Base-by-base conservation (phyloP, 805 yeast genomes). In the Groenewaldozyma tartarivorans region DNA sequence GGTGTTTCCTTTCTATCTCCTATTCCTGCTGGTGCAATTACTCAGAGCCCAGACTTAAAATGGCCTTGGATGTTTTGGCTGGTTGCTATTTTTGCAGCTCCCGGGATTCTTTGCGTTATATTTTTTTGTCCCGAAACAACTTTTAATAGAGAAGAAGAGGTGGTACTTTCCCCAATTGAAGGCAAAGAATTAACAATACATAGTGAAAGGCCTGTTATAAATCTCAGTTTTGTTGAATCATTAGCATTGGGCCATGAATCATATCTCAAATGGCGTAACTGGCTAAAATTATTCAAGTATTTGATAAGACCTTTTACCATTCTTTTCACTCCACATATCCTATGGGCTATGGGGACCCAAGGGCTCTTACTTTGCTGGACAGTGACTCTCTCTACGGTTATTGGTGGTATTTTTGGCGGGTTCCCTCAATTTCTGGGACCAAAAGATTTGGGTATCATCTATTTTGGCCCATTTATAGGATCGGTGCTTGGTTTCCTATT, bases 391-490 rank as follows among this genome's bases (percentile, higher is more conserved):
- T 24, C 29, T 24, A 24, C 29, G 13, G 29, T 24, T 24, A 69
- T 63, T 30, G 60, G 75, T 3, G 45, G 58, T n/a, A 61, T 72
- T 31, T 50, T 72, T 20, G 56, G 67, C 27, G 71, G 61, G 3
- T 77, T 77, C n/a, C 79, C 78, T n/a, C 75, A 75, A 56, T 66
- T 71, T 52, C 74, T 74, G 50, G 59, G 68, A 4, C 48, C 72
- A 13, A 56, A 72, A 1, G 56, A 60, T 53, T 60, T 66, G 31
- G 82, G 82, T 20, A 51, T 75, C 20, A 67, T 77, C 2, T 69
- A 74, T 45, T 55, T 68, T 22, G 73, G 79, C 1, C 77, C 82
- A 4, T 58, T 72, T 19, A 60, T 74, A 11, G 74, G 72, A 43
- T 64, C 71, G 20, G 41, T 64, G 3, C 32, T 74, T 4, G 59